These are phyloP conservation scores for Coemansia sp. DNA, from an alignment of 192 early-diverging fungal genomes.

Conservation along the genomic window DNA sequence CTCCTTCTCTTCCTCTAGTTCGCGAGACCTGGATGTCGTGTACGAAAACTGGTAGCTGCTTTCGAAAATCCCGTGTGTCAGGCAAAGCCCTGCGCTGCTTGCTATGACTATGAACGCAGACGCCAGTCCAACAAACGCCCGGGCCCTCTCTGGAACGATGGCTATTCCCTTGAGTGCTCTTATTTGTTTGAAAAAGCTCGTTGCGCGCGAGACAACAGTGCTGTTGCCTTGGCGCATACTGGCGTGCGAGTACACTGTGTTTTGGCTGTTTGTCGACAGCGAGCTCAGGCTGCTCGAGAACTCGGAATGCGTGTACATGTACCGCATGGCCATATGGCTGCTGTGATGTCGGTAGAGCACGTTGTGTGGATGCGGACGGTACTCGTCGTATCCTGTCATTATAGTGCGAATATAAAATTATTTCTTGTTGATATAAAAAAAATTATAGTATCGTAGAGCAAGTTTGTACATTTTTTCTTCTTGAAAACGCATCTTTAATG, in stretches of 20 bases:
- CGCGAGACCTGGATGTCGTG: background rate
- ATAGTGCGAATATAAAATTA: background rate
- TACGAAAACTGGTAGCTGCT: slow-evolving; percentile 13
- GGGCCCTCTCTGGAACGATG: no score
- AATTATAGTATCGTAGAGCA: no score
- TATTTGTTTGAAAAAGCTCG: background rate
- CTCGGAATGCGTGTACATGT: slow-evolving; percentile 31
- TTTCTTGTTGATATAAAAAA: no score
- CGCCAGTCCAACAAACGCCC: background rate
- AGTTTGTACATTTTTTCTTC: no score
- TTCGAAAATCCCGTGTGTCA: slow-evolving; percentile 25
- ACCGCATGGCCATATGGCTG: slow-evolving; percentile 9
- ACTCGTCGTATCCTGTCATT: background rate
- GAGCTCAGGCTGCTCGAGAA: slow-evolving; percentile 34
- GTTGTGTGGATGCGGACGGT: background rate
- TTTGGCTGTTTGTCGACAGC: slow-evolving; percentile 3
- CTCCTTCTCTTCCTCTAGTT: background rate
- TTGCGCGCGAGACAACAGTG: background rate
- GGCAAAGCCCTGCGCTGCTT: slow-evolving; percentile 20
- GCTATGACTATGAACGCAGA: background rate
- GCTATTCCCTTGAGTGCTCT: background rate
- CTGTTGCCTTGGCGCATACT: background rate
- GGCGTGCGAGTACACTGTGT: background rate
- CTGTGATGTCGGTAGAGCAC: slow-evolving; percentile 1
- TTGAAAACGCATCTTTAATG: background rate